phyloP scores from a whole-genome alignment of 164 flowering plant genomes.

The Annona cherimola region DNA sequence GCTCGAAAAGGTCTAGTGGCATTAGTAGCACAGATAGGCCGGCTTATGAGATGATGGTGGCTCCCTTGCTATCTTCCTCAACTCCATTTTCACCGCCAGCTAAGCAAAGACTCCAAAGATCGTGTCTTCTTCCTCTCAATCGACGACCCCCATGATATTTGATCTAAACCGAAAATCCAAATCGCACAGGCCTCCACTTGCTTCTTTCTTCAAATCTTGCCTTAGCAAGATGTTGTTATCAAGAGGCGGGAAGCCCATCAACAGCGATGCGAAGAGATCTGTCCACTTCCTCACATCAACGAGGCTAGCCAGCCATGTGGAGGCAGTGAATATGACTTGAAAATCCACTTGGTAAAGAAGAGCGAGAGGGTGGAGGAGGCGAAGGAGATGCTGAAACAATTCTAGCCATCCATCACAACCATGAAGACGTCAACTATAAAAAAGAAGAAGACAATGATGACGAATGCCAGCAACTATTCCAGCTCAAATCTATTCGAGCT shows the following conservation, averaged over 20 bases:
- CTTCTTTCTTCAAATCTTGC: constrained; percentile 79
- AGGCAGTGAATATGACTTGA: constrained; percentile 29
- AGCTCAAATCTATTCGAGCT: constrained; percentile 95
- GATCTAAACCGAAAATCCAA: constrained; percentile 22
- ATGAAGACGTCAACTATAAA: constrained; percentile 25
- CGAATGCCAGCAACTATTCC: constrained; percentile 49
- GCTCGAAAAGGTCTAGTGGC: constrained; percentile 40
- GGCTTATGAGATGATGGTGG: constrained; percentile 28
- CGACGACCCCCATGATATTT: constrained; percentile 1
- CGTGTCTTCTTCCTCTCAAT: constrained; percentile 4
- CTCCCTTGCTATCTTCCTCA: constrained; percentile 63
- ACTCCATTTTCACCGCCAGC: constrained; percentile 55
- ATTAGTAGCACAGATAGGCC: constrained; percentile 34
- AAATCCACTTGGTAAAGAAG: constrained; percentile 33
- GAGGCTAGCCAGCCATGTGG: constrained; percentile 59
- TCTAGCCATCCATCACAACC: constrained; percentile 20
- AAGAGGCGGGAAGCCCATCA: constrained; percentile 28
- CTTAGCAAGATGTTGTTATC: constrained; percentile 68
- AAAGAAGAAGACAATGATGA: constrained; percentile 53
- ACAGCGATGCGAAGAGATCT: constrained; percentile 48
- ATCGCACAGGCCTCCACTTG: constrained; percentile 38
- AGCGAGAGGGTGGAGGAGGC: constrained; percentile 42
- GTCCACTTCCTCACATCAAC: constrained; percentile 69
- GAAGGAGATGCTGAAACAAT: constrained; percentile 37
- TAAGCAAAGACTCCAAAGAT: constrained; percentile 42